Base-by-base conservation (phyloP, 2,329 filamentous ascomycete species). In the Alternaria panax region DNA sequence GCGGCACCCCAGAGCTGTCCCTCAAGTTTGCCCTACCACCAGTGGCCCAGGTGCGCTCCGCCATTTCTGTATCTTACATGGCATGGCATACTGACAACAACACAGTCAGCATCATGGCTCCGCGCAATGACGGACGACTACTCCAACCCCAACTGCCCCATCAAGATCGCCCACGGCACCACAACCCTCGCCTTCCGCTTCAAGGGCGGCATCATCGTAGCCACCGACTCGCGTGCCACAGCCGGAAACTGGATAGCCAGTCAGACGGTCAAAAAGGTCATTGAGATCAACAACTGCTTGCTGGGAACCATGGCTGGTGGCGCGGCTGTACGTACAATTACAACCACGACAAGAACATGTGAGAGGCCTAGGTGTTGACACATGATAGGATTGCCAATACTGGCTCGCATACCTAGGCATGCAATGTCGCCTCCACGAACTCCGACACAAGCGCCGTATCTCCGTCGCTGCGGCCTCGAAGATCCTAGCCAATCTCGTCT, bases 231-330 rank as follows among this genome's bases (percentile, higher is more conserved):
- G 61, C 89, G 95, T 82, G 95, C 95, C 61, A 97, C 95, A 47
- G 94, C 95, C 28, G 95, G 95, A 75, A 96, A 95, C 87, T 99
- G 95, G 95, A 99, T 99, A 81, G 95, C 95, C 68, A 96, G 92
- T 82, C 95, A 99, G 86, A 99, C 95, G 54, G 95, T 99, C 77
- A 99, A 99, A 89, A 99, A 99, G 87, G 95, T 99, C 71, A 98
- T 99, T 77, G 93, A 97, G 86, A 97, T 97, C 85, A 97, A 97
- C 85, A 92, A 86, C 81, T 91, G 90, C 80, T 86, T 99, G 81
- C 83, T 99, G 75, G 95, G 95, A 67, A 99, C 95, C 70, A 97
- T 99, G 94, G 95, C 95, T 65, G 95, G 95, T 80, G 95, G 95
- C 82, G 95, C 95, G 76, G 95, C 95, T 80, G 88, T 90, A 50